Evolutionary conservation across 2,329 filamentous ascomycete species (phyloP), one percentile per base, ranked within the genome.

Genomic region (Fonsecaea monophora): DNA sequence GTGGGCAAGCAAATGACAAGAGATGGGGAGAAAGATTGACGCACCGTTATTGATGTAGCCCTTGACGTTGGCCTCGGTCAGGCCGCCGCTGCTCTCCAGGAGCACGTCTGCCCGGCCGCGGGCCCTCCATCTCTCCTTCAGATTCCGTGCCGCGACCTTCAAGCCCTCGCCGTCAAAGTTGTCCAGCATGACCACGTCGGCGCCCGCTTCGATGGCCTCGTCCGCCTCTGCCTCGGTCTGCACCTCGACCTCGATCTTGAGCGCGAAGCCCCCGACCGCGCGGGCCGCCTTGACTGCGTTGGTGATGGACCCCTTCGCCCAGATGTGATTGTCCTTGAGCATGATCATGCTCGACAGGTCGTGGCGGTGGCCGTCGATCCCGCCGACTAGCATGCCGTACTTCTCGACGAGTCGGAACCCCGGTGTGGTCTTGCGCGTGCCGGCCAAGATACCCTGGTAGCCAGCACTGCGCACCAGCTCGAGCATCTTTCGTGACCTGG

Each of bases 281-380:
- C 92, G 92, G 30, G 95, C 95, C 1, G 94, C 92, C 48, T 83
- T 83, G 30, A 99, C 94, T 5, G 95, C 95, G 25, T 91, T 88
- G 1, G 90, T 89, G 78, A 99, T 98, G 76, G 90, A 70, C 0
- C 74, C 74, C 61, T 77, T 77, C 69, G 92, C 92, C 90, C 94
- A 97, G 65, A 99, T 90, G 80, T 99, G 95, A 80, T 99, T 99
- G 80, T 99, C 95, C 83, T 99, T 99, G 71, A 99, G 85, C 95
- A 99, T 99, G 64, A 94, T 94, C 95, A 99, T 98, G 71, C 90
- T 87, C 77, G 89, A 91, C 64, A 99, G 83, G 78, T 99, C 95
- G 80, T 97, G 92, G 37, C 95, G 85, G 79, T 99, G 95, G 2
- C 90, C 87, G 80, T 99, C 95, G 15, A 92, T 94, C 10, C 95